phyloP scores from a whole-genome alignment of 192 early-diverging fungal genomes.

The Coemansia sp. region DNA sequence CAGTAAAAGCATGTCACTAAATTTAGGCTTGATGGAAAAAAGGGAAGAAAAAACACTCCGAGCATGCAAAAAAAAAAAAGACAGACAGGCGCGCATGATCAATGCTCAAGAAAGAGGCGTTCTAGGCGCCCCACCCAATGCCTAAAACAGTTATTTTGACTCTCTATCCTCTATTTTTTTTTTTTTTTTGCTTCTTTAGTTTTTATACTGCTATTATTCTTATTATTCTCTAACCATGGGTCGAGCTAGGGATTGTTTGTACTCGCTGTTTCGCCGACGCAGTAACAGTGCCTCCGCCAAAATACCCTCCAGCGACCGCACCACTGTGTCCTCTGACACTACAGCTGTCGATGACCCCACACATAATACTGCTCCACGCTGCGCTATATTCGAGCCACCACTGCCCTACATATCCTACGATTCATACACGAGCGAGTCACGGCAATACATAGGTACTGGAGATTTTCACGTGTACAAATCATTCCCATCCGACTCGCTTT shows the following conservation, averaged over 20 bases:
- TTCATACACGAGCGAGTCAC: constrained; percentile 24
- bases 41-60: too few species aligned
- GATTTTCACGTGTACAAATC: constrained; percentile 39
- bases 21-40: neutral
- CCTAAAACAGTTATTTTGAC: too few species aligned
- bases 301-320: neutral
- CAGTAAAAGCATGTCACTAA: neutral
- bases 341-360: constrained; percentile 1
- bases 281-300: neutral
- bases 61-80: neutral
- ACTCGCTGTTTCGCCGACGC: constrained; percentile 30
- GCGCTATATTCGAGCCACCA: constrained; percentile 12
- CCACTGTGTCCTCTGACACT: neutral
- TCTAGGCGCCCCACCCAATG: too few species aligned
- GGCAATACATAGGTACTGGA: constrained; percentile 28
- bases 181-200: neutral
- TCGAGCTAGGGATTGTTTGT: constrained; percentile 20
- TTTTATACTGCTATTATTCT: constrained; percentile 7
- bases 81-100: neutral
- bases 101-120: too few species aligned
- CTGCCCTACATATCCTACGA: constrained; percentile 32
- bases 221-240: constrained; percentile 17
- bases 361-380: neutral
- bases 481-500: constrained; percentile 29
- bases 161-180: neutral